Evolutionary conservation across 768 basidiomycete genomes (phyloP), one percentile per base, ranked within the genome.

Genomic region (Imleria badia): DNA sequence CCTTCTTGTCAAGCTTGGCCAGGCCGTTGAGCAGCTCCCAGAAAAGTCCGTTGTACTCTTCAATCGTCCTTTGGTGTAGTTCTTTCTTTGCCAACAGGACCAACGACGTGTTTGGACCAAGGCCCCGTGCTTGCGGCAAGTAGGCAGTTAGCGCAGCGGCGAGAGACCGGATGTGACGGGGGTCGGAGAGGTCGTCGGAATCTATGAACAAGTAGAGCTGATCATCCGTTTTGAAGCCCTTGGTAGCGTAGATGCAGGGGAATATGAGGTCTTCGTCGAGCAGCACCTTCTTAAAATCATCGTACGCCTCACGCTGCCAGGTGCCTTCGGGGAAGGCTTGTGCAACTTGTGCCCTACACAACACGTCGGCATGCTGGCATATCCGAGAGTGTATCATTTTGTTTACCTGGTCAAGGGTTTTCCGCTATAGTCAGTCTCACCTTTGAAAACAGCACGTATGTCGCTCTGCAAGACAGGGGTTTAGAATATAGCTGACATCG

Each of bases 191-290:
- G 48, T 64, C 62, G 17, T 64, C 63, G 5, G 63, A 64, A 39
- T 60, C 63, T 41, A 64, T 58, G 46, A 64, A 64, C 31, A 64
- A 23, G 48, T 64, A 64, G 12, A 58, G 31, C 34, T 64, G 59
- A 10, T 60, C 55, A 9, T 64, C 62, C 12, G 53, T 61, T 33
- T 64, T 64, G 44, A 64, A 64, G 7, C 62, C 62, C 40, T 64
- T 64, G 30, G 63, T 55, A 3, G 62, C 63, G 5, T 64, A 64
- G 29, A 64, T 35, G 55, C 63, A 64, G 10, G 63, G 59, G 41
- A 64, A 64, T 15, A 64, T 29, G 12, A 64, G 19, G 9, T 64
- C 59, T 34, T 64, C 55, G 23, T 64, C 63, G 30, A 63, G 59
- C 19, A 64, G 56, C 22, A 64, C 62, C 14, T 30, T 56, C n/a